Evolutionary conservation across 1,284 basidiomycete genomes (phyloP).

Genomic region (Xerocomus minutiporus): DNA sequence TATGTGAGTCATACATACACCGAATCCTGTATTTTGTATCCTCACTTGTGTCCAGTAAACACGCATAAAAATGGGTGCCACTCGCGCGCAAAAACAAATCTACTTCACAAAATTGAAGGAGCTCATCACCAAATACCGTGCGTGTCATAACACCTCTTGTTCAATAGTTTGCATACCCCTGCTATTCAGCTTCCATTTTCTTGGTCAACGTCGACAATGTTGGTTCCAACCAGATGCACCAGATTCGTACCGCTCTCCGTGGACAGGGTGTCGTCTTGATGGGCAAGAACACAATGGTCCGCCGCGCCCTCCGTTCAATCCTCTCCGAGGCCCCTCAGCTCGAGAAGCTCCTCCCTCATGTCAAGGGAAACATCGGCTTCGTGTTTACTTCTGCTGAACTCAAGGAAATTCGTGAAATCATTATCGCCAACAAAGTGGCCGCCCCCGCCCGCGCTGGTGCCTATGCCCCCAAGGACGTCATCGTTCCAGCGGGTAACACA

Average conservation of each 20-base stretch:
- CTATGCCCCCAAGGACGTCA: constrained; percentile 88
- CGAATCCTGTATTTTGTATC: neutral
- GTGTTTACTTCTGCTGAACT: constrained; percentile 94
- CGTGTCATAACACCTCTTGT: constrained; percentile 32
- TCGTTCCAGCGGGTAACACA: constrained; percentile 93
- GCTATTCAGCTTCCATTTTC: constrained; percentile 84
- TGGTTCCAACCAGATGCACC: constrained; percentile 98
- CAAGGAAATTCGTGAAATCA: constrained; percentile 90
- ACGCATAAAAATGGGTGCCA: constrained; percentile 77
- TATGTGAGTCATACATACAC: constrained; percentile 19
- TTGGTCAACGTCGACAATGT: constrained; percentile 99
- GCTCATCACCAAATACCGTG: constrained; percentile 87
- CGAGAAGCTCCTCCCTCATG: constrained; percentile 93
- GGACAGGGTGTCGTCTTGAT: constrained; percentile 96
- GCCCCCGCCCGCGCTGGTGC: constrained; percentile 99
- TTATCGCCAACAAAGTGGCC: constrained; percentile 95
- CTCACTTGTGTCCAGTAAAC: constrained; percentile 10
- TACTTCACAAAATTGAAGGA: constrained; percentile 97
- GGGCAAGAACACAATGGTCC: constrained; percentile 99
- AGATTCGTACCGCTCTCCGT: constrained; percentile 95
- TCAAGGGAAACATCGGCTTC: constrained; percentile 98
- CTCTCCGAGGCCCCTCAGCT: constrained; percentile 88
- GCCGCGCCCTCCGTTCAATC: constrained; percentile 92
- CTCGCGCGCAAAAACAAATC: constrained; percentile 84
- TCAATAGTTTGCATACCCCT: constrained; percentile 2